Evolutionary conservation across 331 rosid genomes (phyloP), one percentile per base, ranked within the genome.

Genomic region (Spiraea crenata): DNA sequence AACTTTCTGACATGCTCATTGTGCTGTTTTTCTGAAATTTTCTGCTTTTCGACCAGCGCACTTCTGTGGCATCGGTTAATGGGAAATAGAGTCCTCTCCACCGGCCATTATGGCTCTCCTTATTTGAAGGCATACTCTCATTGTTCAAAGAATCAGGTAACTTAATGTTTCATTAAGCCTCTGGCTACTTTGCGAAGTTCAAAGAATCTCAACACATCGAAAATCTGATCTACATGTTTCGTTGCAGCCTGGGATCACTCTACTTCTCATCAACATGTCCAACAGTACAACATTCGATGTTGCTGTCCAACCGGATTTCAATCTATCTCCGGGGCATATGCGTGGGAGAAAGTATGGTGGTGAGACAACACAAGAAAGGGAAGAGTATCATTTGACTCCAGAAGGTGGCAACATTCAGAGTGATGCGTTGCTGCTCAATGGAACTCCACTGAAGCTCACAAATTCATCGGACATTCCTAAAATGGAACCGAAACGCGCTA

Each of bases 61-160:
- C 93, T 92, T 20, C 62, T 92, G 12, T 89, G 96, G 93, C 89
- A 92, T 56, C 78, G 85, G 3, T 84, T 87, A 46, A 92, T 89
- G 93, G 96, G 93, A 73, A 78, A 41, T 16, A 74, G 39, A 0
- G 90, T 89, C n/a, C 85, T 92, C 0, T 49, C 78, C 1, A 73
- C 76, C 39, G 47, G 64, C 44, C 83, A 80, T 42, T 61, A 74
- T 13, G 83, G 82, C 5, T 76, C 96, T 35, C 86, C 84, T 5
- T 67, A 69, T 58, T 60, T 92, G 20, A 88, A 90, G 4, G 63
- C 84, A 19, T 92, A 89, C 59, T 67, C 84, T 65, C 95, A 89
- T 55, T 89, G 96, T 44, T 80, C 92, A n/a, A 80, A 77, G 57
- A 63, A 75, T 17, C 58, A 57, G 34, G 97, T 86, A 61, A 71